A percentile compares a stretch with the other conserved stretches of the same genome.
These are phyloP conservation scores for Craspedostauros australis DNA, from an alignment of 108 stramenopile species.

Conservation along the genomic window DNA sequence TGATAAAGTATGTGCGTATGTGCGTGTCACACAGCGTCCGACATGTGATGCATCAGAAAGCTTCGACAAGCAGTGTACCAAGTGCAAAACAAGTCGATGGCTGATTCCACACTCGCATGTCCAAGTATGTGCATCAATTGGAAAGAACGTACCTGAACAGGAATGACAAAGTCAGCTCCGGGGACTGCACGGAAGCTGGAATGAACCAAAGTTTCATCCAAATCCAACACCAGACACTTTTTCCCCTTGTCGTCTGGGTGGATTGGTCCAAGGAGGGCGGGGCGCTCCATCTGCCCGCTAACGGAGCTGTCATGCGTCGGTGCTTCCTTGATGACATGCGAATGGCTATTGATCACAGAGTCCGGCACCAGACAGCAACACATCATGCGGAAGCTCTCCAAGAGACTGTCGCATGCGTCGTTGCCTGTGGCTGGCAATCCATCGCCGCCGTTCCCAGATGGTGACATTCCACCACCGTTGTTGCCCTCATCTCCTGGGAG, in stretches of 20 bases:
- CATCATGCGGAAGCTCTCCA: conserved; percentile 78
- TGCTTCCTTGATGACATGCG: background rate
- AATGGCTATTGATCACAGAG: conserved; percentile 4
- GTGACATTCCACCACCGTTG: conserved; percentile 37
- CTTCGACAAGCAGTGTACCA: no score
- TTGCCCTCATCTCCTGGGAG: conserved; percentile 25
- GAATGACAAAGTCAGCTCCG: conserved; percentile 96
- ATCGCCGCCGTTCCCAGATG: conserved; percentile 13
- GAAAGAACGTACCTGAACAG: conserved; percentile 78
- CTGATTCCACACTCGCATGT: no score
- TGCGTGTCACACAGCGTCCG: no score
- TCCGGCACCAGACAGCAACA: conserved; percentile 79
- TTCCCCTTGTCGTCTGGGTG: conserved; percentile 73
- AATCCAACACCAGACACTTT: conserved; percentile 93
- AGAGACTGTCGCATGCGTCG: conserved; percentile 63
- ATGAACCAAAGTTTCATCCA: conserved; percentile 99
- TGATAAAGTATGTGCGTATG: no score
- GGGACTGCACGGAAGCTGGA: conserved; percentile 94
- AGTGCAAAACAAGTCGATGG: no score
- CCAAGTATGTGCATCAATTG: no score
- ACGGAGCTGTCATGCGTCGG: background rate
- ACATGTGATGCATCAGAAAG: no score
- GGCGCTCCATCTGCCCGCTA: no score
- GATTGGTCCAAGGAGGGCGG: conserved; percentile 47
- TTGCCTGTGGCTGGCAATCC: conserved; percentile 3